Percentiles rank a stretch among this genome's conserved stretches.
Conservation (phyloP, 2,329 filamentous ascomycete species). For the Xylariaceae sp. region DNA sequence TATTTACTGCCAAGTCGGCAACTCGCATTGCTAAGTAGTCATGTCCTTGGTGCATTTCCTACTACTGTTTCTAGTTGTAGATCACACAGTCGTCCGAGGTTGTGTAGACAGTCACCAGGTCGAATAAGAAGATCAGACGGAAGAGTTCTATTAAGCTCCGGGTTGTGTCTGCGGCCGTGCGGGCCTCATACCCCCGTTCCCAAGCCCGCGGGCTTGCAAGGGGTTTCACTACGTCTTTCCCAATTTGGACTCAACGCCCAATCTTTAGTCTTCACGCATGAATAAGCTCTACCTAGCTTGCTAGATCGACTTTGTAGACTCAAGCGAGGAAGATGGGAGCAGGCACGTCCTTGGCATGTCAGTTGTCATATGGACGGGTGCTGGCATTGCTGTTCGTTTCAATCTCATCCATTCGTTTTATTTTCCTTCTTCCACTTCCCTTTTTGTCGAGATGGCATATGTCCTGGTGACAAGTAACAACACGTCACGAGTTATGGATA, state of each 20-base stretch:
- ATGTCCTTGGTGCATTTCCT: slow-evolving; percentile 24
- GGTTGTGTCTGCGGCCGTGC: slow-evolving; percentile 18
- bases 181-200: slow-evolving; percentile 28
- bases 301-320: slow-evolving; percentile 5
- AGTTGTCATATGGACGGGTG: slow-evolving; percentile 22
- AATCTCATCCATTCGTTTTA: slow-evolving; percentile 13
- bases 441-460: slow-evolving; percentile 25
- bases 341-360: slow-evolving; percentile 2
- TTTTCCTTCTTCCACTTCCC: slow-evolving; percentile 18
- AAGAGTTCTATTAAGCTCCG: slow-evolving; percentile 3
- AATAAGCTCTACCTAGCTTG: slow-evolving; percentile 15
- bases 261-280: slow-evolving; percentile 22
- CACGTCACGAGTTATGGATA: slow-evolving; percentile 32
- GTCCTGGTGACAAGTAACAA: slow-evolving; percentile 25
- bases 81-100: slow-evolving; percentile 34
- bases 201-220: slow-evolving; percentile 8
- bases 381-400: slow-evolving; percentile 23
- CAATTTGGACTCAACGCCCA: slow-evolving; percentile 14
- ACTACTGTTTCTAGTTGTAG: slow-evolving; percentile 34
- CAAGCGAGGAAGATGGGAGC: slow-evolving; percentile 12
- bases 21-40: slow-evolving; percentile 5
- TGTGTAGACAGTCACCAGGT: slow-evolving; percentile 21
- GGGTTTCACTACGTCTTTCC: slow-evolving; percentile 13
- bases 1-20: slow-evolving; percentile 15
- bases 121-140: slow-evolving; percentile 32